Conservation (phyloP, 108 stramenopile genomes). For the Fragilaria crotonensis region DNA sequence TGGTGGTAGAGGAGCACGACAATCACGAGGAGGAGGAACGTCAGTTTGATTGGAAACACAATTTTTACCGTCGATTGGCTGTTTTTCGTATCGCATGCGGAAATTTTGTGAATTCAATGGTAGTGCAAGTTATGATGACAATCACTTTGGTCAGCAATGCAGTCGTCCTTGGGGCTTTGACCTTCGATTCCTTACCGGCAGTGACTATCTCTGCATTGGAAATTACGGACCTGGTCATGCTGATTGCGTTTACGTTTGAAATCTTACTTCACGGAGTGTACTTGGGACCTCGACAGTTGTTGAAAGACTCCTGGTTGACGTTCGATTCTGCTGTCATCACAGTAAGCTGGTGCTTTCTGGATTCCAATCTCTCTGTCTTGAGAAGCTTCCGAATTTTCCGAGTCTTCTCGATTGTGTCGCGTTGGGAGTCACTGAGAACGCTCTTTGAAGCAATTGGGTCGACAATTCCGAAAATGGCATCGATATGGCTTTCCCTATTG, state of each 20-base stretch:
- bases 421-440: conserved; percentile 17
- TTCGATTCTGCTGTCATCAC: conserved; percentile 26
- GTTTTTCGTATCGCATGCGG: not conserved
- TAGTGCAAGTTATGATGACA: not conserved
- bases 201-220: not conserved
- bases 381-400: conserved; percentile 25
- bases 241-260: not conserved
- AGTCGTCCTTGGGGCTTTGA: not conserved
- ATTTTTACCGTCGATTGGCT: not conserved
- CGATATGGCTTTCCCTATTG: conserved; percentile 33
- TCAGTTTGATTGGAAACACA: not conserved
- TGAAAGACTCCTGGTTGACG: conserved; percentile 23
- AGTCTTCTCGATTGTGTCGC: conserved; percentile 18
- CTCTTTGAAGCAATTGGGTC: conserved; percentile 36
- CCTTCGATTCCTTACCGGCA: not conserved
- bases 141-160: not conserved
- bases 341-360: conserved; percentile 13
- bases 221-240: not conserved
- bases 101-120: not conserved
- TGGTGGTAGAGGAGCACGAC: not conserved
- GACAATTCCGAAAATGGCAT: conserved; percentile 52
- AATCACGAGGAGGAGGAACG: not conserved
- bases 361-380: conserved; percentile 3
- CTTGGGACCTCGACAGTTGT: conserved; percentile 3
- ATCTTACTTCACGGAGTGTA: not conserved